Evolutionary conservation across 768 basidiomycete species (phyloP).

Genomic region (Boletus edulis): DNA sequence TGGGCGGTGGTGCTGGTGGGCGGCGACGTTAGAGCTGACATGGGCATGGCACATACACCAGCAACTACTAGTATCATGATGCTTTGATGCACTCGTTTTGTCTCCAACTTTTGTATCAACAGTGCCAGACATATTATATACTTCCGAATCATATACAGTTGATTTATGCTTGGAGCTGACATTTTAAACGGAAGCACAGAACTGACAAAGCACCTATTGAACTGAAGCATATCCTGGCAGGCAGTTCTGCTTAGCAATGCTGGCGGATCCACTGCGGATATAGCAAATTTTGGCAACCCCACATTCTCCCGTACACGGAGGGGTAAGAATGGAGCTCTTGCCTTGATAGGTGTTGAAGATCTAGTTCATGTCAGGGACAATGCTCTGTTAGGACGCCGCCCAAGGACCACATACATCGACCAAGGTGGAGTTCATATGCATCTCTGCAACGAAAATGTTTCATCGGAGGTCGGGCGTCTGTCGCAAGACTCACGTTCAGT

Average conservation of each 20-base stretch:
- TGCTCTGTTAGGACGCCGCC: background rate
- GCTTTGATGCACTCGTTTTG: background rate
- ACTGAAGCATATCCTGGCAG: conserved; percentile 62
- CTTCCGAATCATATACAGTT: background rate
- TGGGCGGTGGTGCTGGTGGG: conserved; percentile 62
- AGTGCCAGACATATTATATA: conserved; percentile 3
- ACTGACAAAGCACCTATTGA: conserved; percentile 29
- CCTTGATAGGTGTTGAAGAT: conserved; percentile 71
- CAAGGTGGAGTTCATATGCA: conserved; percentile 54
- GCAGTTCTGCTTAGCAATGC: conserved; percentile 61
- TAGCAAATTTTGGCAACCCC: conserved; percentile 71
- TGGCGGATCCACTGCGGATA: conserved; percentile 69
- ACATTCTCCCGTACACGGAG: conserved; percentile 60
- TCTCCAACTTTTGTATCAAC: conserved; percentile 12
- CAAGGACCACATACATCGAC: conserved; percentile 45
- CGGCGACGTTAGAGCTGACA: conserved; percentile 37
- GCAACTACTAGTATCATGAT: background rate
- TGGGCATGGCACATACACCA: background rate
- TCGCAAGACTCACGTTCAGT: conserved; percentile 58
- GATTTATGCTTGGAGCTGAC: background rate
- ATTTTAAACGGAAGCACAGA: background rate
- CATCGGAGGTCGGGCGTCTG: background rate
- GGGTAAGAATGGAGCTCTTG: conserved; percentile 56
- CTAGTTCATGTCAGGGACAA: conserved; percentile 31
- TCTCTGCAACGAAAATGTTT: conserved; percentile 37